Conservation (phyloP, 371 early-diverging fungal genomes). For the Coemansia sp. region DNA sequence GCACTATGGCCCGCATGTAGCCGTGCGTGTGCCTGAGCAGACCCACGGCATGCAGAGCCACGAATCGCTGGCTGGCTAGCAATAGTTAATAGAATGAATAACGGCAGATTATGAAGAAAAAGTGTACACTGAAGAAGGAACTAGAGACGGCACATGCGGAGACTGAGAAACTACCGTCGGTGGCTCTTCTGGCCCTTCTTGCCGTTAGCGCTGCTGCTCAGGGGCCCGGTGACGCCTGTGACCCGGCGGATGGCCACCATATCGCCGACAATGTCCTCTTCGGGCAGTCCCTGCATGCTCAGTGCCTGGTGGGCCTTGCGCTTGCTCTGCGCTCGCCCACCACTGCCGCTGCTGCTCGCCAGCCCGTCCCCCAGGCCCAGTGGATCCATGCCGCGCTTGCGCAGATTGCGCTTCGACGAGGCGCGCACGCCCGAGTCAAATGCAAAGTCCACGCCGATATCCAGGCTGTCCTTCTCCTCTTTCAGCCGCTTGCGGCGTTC, state of each 20-base stretch:
- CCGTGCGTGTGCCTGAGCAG: constrained; percentile 9
- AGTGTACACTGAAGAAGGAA: not conserved
- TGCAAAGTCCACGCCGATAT: constrained; percentile 53
- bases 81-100: not conserved
- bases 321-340: constrained; percentile 37
- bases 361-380: constrained; percentile 39
- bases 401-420: constrained; percentile 49
- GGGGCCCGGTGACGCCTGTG: constrained; percentile 51
- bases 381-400: constrained; percentile 50
- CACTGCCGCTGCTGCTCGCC: not conserved
- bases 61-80: constrained; percentile 9
- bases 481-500: constrained; percentile 71
- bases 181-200: constrained; percentile 30
- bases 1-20: constrained; percentile 16
- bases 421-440: constrained; percentile 31
- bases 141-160: not conserved
- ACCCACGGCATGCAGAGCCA: constrained; percentile 17
- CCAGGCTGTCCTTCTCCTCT: constrained; percentile 83
- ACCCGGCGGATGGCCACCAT: constrained; percentile 43
- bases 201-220: constrained; percentile 15
- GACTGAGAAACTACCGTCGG: constrained; percentile 29
- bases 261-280: constrained; percentile 51
- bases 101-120: not conserved
- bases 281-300: constrained; percentile 34
- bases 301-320: constrained; percentile 42